Evolutionary conservation across 2,329 filamentous ascomycete genomes (phyloP).

Genomic region (Atkinsonella hypoxylon): DNA sequence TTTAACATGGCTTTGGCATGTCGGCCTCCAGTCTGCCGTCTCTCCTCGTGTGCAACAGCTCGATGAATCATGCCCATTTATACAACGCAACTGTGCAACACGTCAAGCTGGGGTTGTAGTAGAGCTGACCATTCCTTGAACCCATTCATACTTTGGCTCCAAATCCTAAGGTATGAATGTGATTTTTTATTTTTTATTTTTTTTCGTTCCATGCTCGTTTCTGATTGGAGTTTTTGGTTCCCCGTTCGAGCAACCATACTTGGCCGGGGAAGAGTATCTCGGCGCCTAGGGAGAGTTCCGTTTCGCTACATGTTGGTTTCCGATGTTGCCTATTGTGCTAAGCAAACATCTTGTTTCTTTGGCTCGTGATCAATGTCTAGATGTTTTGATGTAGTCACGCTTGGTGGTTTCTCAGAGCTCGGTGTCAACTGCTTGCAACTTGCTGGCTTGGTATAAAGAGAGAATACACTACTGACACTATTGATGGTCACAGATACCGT

Average conservation of each 20-base stretch:
- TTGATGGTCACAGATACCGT: too few relatives aligned
- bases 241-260: background rate
- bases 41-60: background rate
- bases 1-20: too few relatives aligned
- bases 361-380: background rate
- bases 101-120: background rate
- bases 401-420: too few relatives aligned
- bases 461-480: background rate
- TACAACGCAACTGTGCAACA: background rate
- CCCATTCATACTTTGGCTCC: background rate
- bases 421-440: too few relatives aligned
- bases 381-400: too few relatives aligned
- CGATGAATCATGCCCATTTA: background rate
- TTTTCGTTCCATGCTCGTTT: background rate
- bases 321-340: background rate
- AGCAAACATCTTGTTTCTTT: background rate
- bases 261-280: background rate
- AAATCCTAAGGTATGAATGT: conserved; percentile 2
- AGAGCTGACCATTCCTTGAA: background rate
- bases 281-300: background rate
- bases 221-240: background rate
- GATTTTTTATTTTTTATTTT: background rate
- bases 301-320: background rate
- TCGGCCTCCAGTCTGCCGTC: too few relatives aligned
- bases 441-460: conserved; percentile 2